Evolutionary conservation across 768 basidiomycete genomes (phyloP).

Genomic region (Termitomyces sp.): DNA sequence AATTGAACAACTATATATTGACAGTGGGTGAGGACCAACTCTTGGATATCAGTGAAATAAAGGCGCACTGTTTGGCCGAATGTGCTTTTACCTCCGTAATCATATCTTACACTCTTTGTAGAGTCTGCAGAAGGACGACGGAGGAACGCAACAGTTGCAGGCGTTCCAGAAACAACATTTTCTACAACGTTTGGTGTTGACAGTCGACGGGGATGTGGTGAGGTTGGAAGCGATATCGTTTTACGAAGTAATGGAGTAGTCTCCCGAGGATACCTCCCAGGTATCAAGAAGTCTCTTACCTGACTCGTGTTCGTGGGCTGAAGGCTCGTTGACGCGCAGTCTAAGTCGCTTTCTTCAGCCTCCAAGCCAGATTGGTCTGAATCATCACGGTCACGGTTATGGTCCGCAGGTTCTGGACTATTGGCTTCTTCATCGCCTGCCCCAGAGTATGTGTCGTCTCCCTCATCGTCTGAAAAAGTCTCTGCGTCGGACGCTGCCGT

Average conservation of each 20-base stretch:
- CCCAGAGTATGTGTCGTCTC: constrained; percentile 25
- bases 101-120: constrained; percentile 26
- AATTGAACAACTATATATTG: constrained; percentile 76
- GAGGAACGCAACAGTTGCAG: background rate
- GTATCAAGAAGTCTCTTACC: background rate
- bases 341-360: constrained; percentile 16
- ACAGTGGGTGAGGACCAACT: constrained; percentile 6
- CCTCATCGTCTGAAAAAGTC: constrained; percentile 39
- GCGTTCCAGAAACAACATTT: background rate
- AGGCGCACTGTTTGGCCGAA: constrained; percentile 67
- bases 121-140: constrained; percentile 35
- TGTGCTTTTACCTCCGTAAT: constrained; percentile 59
- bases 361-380: constrained; percentile 24
- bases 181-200: constrained; percentile 1
- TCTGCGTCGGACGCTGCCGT: constrained; percentile 44
- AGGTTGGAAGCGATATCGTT: constrained; percentile 28
- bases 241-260: constrained; percentile 36
- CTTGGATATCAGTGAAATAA: background rate
- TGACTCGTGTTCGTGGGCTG: background rate
- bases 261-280: constrained; percentile 19
- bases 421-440: constrained; percentile 22
- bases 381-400: constrained; percentile 16
- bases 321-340: background rate
- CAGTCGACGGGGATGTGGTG: constrained; percentile 15
- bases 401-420: constrained; percentile 10